Base-by-base conservation (phyloP, 2,329 filamentous ascomycete genomes). In the Fusarium tuaranense region DNA sequence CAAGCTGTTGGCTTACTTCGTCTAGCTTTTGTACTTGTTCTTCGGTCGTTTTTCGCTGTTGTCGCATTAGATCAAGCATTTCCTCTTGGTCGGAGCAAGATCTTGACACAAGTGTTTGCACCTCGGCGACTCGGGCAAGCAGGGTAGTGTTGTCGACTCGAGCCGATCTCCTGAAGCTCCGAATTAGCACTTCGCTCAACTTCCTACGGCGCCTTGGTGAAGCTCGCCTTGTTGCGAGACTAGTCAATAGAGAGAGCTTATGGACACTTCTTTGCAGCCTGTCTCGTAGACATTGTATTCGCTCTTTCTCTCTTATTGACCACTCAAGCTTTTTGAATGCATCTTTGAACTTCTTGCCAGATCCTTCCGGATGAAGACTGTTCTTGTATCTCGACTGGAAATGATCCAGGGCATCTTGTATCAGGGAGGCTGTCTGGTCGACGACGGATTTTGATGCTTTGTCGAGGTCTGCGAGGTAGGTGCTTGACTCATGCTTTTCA, bases 141-240 rank as follows among this genome's bases (percentile, higher is more conserved):
- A 58, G 18, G 14, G 16, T 18, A 22, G 20, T 5, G 1, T 13
- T 36, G 6, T 58, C 32, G 9, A 27, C 32, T 18, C 32, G 34
- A 38, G 22, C 32, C 0, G 34, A 58, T 25, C 2, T 58, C 14
- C 55, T 58, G 13, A n/a, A 5, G 8, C 7, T 5, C 34, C 1
- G 6, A n/a, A n/a, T 58, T 39, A 58, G 32, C 4, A 7, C 8
- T 7, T 27, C 10, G 2, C 2, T 0, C 2, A 2, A 18, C 8
- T 58, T 25, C 1, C 8, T 14, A 12, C n/a, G 13, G 4, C 12
- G 27, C 1, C 2, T 7, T 36, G 8, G 3, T 59, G 4, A 3
- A 8, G 4, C 20, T 27, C 6, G 9, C 55, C 14, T 59, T 38
- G 16, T 0, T 59, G 14, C 55, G 1, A 59, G 34, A 14, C 22